Evolutionary conservation across 139 green algal genomes (phyloP).

Genomic region (Chlamydomonas sp.): DNA sequence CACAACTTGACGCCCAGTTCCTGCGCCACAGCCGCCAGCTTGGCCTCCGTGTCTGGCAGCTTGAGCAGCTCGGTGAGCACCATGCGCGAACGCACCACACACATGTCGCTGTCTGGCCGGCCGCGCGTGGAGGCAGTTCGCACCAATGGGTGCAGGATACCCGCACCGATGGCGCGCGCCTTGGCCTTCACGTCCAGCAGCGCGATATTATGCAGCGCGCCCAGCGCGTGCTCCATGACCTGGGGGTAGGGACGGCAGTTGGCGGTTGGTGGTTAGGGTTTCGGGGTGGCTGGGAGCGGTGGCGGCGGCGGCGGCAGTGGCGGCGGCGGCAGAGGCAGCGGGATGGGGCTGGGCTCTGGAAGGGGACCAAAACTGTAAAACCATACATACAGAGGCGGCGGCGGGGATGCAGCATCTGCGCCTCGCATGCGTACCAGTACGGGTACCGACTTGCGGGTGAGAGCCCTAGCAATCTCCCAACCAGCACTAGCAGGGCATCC

Average conservation of each 20-base stretch:
- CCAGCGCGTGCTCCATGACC: conserved; percentile 49
- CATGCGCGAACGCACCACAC: conserved; percentile 22
- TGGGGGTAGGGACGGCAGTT: neutral
- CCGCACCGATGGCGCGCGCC: conserved; percentile 21
- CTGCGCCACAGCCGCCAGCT: conserved; percentile 10
- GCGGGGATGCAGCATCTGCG: too few relatives aligned
- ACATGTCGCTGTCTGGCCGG: conserved; percentile 17
- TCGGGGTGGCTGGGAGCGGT: neutral
- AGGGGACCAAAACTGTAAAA: too few relatives aligned
- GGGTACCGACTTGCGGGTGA: too few relatives aligned
- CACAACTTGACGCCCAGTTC: conserved; percentile 31
- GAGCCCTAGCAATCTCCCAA: too few relatives aligned
- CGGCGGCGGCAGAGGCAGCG: neutral
- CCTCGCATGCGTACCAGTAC: too few relatives aligned
- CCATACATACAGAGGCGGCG: too few relatives aligned
- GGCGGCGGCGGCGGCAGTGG: neutral
- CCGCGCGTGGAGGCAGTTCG: conserved; percentile 11
- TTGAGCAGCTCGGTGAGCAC: conserved; percentile 41
- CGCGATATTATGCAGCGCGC: conserved; percentile 53
- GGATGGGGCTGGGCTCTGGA: too few relatives aligned
- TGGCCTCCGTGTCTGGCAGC: conserved; percentile 17
- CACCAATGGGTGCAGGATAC: conserved; percentile 30
- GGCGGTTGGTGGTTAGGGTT: neutral
- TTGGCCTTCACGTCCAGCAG: conserved; percentile 44
- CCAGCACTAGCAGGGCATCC: too few relatives aligned